Conservation (phyloP, 129 eudicot species). For the Chrysanthemum seticuspe region DNA sequence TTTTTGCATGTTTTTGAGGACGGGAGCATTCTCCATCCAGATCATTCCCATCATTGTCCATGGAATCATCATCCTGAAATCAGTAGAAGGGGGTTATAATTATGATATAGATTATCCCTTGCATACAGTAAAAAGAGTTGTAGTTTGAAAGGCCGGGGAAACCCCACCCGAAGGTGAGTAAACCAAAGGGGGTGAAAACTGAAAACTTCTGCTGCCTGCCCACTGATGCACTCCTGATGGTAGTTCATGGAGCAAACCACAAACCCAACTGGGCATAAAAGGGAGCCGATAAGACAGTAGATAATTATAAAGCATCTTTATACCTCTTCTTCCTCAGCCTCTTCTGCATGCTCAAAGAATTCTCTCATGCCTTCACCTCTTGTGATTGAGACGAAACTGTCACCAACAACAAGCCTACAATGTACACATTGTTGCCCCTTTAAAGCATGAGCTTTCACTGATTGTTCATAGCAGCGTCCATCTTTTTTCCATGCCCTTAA, state of each 20-base stretch:
- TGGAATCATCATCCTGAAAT: slow-evolving; percentile 92
- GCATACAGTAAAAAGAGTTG: slow-evolving; percentile 7
- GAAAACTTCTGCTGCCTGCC: background rate
- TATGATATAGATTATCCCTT: background rate
- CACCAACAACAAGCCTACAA: slow-evolving; percentile 92
- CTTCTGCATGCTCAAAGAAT: slow-evolving; percentile 98
- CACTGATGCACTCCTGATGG: too few species aligned
- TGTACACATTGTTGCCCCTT: slow-evolving; percentile 92
- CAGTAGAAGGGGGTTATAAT: slow-evolving; percentile 2
- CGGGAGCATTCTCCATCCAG: slow-evolving; percentile 95
- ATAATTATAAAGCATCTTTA: slow-evolving; percentile 8
- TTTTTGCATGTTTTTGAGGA: slow-evolving; percentile 98
- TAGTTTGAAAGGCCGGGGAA: background rate
- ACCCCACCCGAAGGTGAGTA: slow-evolving; percentile 15
- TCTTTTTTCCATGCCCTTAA: slow-evolving; percentile 93
- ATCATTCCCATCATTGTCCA: slow-evolving; percentile 97
- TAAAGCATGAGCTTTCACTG: slow-evolving; percentile 96
- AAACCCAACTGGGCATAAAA: background rate
- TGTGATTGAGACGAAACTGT: slow-evolving; percentile 77
- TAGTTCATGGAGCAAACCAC: too few species aligned
- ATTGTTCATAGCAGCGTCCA: slow-evolving; percentile 72
- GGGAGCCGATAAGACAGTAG: slow-evolving; percentile 1
- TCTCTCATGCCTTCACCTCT: slow-evolving; percentile 77
- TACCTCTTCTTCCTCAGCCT: slow-evolving; percentile 99
- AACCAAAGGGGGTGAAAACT: slow-evolving; percentile 1